Conservation (phyloP, 163 green algal genomes). For the Volvox carteri region DNA sequence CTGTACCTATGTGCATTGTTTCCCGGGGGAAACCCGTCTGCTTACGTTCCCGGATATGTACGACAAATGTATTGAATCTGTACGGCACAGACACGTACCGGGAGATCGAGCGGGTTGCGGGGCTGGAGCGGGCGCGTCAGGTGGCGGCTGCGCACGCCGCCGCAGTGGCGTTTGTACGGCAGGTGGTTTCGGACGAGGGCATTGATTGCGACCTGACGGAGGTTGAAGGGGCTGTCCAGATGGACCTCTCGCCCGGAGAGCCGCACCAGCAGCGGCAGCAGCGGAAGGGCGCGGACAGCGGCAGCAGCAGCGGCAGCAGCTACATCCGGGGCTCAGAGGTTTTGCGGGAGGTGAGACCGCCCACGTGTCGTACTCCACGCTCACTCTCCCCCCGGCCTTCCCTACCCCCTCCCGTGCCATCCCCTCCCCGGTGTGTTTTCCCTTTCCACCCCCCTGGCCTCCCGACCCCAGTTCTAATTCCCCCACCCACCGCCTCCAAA, state of each 20-base stretch:
- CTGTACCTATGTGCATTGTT: not conserved
- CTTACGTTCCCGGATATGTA: too few species aligned
- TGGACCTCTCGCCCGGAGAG: not conserved
- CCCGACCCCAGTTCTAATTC: too few species aligned
- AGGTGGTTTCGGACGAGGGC: constrained; percentile 39
- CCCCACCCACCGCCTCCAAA: not conserved
- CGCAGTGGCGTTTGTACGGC: constrained; percentile 23
- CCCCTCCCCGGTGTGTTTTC: not conserved
- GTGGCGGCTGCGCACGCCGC: constrained; percentile 24
- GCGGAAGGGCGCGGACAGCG: not conserved
- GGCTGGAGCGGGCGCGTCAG: not conserved
- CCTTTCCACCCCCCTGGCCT: not conserved
- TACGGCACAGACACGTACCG: constrained; percentile 1
- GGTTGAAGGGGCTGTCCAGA: not conserved
- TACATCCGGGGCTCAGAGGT: not conserved
- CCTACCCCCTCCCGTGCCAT: not conserved
- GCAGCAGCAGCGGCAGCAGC: not conserved
- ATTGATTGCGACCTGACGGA: constrained; percentile 42
- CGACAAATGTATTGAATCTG: too few species aligned
- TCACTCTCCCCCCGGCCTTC: not conserved
- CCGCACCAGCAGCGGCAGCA: not conserved
- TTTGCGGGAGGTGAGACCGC: not conserved
- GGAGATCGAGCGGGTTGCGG: constrained; percentile 20
- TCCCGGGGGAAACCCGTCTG: too few species aligned
- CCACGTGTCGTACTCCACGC: not conserved